phyloP scores from a whole-genome alignment of 108 stramenopile genomes.

The Nitzschia sp. region DNA sequence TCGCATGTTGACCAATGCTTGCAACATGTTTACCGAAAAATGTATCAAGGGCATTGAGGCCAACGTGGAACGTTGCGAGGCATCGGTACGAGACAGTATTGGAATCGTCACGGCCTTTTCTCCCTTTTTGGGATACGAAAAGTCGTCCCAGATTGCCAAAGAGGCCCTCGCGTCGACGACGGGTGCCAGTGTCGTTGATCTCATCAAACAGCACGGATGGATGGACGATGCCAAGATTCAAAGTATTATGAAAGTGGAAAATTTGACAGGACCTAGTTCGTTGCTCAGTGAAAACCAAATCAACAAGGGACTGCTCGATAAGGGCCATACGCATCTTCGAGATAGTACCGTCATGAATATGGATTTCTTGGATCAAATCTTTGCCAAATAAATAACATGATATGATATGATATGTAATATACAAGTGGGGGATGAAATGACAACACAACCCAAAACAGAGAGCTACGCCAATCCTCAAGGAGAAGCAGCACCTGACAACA shows the following conservation, averaged over 20 bases:
- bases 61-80: constrained; percentile 32
- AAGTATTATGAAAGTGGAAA: constrained; percentile 10
- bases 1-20: constrained; percentile 56
- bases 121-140: constrained; percentile 32
- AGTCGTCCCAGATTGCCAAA: constrained; percentile 17
- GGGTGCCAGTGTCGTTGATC: constrained; percentile 21
- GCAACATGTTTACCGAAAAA: constrained; percentile 46
- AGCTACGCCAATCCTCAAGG: too few relatives aligned
- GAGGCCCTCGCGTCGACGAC: constrained; percentile 20
- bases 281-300: constrained; percentile 7
- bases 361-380: neutral
- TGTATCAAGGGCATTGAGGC: constrained; percentile 57
- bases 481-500: too few relatives aligned
- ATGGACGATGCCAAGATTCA: constrained; percentile 15
- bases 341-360: neutral
- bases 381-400: neutral
- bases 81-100: constrained; percentile 18
- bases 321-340: neutral
- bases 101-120: constrained; percentile 27
- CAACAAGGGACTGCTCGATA: neutral
- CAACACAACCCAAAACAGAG: too few relatives aligned
- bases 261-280: constrained; percentile 21
- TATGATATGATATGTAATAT: too few relatives aligned
- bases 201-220: constrained; percentile 16
- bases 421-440: too few relatives aligned